These are phyloP conservation scores for Asterophora lycoperdoides DNA, from an alignment of 768 basidiomycete genomes.

Conservation along the genomic window DNA sequence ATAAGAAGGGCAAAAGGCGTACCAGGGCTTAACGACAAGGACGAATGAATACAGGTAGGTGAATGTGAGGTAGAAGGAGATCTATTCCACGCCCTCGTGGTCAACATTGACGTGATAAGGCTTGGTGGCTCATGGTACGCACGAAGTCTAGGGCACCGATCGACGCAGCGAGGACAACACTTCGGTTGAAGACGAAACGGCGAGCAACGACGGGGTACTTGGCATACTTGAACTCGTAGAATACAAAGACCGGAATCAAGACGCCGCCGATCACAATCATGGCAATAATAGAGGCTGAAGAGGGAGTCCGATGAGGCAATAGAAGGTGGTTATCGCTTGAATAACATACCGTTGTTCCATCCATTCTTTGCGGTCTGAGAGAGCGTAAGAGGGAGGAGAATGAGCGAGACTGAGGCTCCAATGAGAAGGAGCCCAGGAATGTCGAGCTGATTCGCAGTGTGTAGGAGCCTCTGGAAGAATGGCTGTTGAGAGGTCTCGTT, in stretches of 20 bases:
- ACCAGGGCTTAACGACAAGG: conserved; percentile 48
- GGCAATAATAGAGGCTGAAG: conserved; percentile 44
- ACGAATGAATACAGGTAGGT: conserved; percentile 74
- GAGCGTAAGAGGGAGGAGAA: conserved; percentile 54
- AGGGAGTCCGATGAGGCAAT: background rate
- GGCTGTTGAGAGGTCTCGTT: conserved; percentile 1
- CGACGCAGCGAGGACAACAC: conserved; percentile 51
- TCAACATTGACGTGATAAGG: background rate
- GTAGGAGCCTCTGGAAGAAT: conserved; percentile 18
- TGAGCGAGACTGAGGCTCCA: conserved; percentile 44
- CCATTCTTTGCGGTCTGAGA: conserved; percentile 32
- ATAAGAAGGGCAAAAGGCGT: background rate
- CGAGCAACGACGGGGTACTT: conserved; percentile 56
- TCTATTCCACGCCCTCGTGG: conserved; percentile 26
- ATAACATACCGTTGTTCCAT: conserved; percentile 44
- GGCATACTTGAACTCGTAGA: conserved; percentile 51
- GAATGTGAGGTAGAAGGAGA: conserved; percentile 65
- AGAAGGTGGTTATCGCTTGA: background rate
- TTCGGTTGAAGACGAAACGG: conserved; percentile 55
- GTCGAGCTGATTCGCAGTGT: conserved; percentile 37
- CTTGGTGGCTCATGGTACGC: conserved; percentile 16
- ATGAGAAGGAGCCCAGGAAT: conserved; percentile 48
- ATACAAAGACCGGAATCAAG: conserved; percentile 37
- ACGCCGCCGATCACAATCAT: conserved; percentile 47
- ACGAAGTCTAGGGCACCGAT: conserved; percentile 68